Conservation (phyloP, 2,329 filamentous ascomycete species). For the Graphilbum sp. region DNA sequence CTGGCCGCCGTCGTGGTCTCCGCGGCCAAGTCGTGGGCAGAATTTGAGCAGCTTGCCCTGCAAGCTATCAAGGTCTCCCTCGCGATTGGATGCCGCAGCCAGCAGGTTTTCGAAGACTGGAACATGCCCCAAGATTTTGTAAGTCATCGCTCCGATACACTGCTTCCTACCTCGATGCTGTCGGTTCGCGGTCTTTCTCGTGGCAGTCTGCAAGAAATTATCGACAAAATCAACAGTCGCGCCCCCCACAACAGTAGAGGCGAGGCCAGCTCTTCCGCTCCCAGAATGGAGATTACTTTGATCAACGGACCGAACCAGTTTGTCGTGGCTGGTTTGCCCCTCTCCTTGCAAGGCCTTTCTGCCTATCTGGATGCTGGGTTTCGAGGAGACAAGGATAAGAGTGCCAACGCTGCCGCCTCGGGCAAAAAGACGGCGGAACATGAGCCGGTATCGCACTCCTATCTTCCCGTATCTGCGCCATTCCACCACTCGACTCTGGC, state of each 20-base stretch:
- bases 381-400: slow-evolving; percentile 97
- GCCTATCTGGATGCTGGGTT: too few relatives aligned
- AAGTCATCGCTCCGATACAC: slow-evolving; percentile 89
- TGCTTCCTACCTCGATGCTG: slow-evolving; percentile 90
- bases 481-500: slow-evolving; percentile 94
- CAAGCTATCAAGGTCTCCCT: slow-evolving; percentile 85
- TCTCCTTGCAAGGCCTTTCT: slow-evolving; percentile 92
- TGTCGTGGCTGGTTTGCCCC: slow-evolving; percentile 89
- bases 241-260: too few relatives aligned
- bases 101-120: slow-evolving; percentile 91
- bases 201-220: slow-evolving; percentile 84
- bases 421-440: slow-evolving; percentile 97
- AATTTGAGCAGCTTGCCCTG: slow-evolving; percentile 63
- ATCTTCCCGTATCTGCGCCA: slow-evolving; percentile 90
- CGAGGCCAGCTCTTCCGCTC: slow-evolving; percentile 80
- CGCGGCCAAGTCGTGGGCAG: slow-evolving; percentile 83
- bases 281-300: slow-evolving; percentile 88
- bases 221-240: slow-evolving; percentile 95
- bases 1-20: slow-evolving; percentile 86
- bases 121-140: slow-evolving; percentile 82
- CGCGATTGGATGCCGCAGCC: slow-evolving; percentile 94
- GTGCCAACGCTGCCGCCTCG: slow-evolving; percentile 89
- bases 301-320: slow-evolving; percentile 95
- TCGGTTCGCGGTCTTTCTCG: slow-evolving; percentile 88
- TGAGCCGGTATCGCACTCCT: slow-evolving; percentile 89